Conservation (phyloP, 139 green algal species). For the Chloropicon primus region DNA sequence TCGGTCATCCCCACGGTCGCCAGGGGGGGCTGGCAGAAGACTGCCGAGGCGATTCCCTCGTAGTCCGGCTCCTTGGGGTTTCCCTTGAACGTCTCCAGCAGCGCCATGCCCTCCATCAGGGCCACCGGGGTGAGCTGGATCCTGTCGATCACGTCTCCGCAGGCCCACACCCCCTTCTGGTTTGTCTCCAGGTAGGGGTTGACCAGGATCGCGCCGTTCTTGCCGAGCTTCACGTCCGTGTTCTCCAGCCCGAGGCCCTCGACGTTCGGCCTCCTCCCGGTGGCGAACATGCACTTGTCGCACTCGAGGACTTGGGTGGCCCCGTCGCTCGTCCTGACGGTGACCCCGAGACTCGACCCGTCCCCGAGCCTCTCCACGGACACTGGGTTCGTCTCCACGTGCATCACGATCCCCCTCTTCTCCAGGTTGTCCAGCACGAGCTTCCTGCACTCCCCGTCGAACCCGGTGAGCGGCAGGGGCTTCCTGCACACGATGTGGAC, state of each 20-base stretch:
- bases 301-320: neutral
- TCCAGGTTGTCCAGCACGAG: constrained; percentile 36
- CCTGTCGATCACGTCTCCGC: neutral
- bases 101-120: constrained; percentile 2
- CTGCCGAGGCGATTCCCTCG: neutral
- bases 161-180: neutral
- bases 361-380: neutral
- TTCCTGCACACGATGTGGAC: constrained; percentile 20
- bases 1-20: neutral
- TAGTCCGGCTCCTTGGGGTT: constrained; percentile 1
- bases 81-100: neutral
- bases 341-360: neutral
- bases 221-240: neutral
- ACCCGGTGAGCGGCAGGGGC: neutral
- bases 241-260: constrained; percentile 26
- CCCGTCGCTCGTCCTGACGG: neutral
- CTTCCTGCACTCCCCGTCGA: neutral
- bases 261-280: neutral
- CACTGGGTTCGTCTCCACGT: constrained; percentile 29
- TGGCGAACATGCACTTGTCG: constrained; percentile 3
- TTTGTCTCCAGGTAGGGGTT: neutral
- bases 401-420: constrained; percentile 37
- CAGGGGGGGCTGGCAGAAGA: constrained; percentile 1
- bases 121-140: neutral
- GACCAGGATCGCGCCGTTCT: neutral